Evolutionary conservation across 805 yeast genomes (phyloP).

Genomic region (Candida silvicultrix): DNA sequence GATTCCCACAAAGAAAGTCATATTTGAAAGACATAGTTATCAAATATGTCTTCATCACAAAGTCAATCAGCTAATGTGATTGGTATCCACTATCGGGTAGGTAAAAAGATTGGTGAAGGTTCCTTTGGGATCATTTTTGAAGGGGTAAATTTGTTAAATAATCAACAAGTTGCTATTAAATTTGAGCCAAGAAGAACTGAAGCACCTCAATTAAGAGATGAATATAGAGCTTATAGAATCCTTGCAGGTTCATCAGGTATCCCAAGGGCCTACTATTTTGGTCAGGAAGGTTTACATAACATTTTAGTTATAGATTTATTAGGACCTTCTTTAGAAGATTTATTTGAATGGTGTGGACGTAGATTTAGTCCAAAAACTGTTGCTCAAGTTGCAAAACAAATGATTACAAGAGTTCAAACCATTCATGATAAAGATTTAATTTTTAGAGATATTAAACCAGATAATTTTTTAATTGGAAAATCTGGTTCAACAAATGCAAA

Average conservation of each 20-base stretch:
- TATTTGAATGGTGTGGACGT: slow-evolving; percentile 98
- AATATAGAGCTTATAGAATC: slow-evolving; percentile 90
- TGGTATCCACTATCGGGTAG: slow-evolving; percentile 94
- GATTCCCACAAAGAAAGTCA: too few relatives aligned
- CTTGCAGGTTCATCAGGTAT: slow-evolving; percentile 78
- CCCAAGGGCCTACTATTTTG: slow-evolving; percentile 96
- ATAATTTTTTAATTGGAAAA: slow-evolving; percentile 89
- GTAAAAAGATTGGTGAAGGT: slow-evolving; percentile 97
- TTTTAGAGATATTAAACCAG: slow-evolving; percentile 96
- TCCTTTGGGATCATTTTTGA: slow-evolving; percentile 97
- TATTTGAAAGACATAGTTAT: too few relatives aligned
- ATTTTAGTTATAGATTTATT: slow-evolving; percentile 88
- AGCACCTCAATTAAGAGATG: slow-evolving; percentile 96
- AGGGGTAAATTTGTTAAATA: slow-evolving; percentile 88
- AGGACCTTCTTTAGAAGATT: slow-evolving; percentile 94
- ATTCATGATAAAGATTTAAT: slow-evolving; percentile 88
- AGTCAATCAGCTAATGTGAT: slow-evolving; percentile 36
- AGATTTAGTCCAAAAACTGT: slow-evolving; percentile 83
- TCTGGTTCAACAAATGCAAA: slow-evolving; percentile 82
- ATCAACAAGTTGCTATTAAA: slow-evolving; percentile 91
- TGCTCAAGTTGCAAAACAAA: slow-evolving; percentile 90
- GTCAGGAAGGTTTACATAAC: slow-evolving; percentile 97
- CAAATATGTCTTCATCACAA: neutral
- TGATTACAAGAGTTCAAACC: slow-evolving; percentile 80
- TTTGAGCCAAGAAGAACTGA: slow-evolving; percentile 96